Conservation (phyloP, 163 green algal genomes). For the Trebouxia gelatinosa region DNA sequence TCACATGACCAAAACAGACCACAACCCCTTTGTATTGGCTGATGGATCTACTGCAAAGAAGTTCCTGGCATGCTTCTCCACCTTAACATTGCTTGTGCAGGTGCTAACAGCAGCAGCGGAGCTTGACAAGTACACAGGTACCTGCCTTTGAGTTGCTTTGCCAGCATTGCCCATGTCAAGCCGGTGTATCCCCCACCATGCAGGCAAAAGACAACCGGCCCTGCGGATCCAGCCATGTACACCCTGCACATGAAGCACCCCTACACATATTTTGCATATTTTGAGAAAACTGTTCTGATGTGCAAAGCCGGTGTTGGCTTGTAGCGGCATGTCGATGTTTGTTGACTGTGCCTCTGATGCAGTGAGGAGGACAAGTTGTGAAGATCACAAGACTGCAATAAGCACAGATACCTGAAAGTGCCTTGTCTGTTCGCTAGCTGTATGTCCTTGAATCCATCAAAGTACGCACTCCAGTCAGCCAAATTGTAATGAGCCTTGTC, state of each 20-base stretch:
- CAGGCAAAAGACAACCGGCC: slow-evolving; percentile 72
- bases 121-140: slow-evolving; percentile 30
- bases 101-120: no score
- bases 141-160: slow-evolving; percentile 66
- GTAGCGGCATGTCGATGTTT: background rate
- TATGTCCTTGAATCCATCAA: background rate
- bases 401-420: slow-evolving; percentile 23
- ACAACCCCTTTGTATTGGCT: no score
- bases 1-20: no score
- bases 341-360: no score
- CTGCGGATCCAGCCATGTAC: slow-evolving; percentile 24
- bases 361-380: no score
- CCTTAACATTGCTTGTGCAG: no score
- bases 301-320: background rate
- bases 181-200: slow-evolving; percentile 90
- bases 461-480: slow-evolving; percentile 1
- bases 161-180: slow-evolving; percentile 82
- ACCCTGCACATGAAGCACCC: slow-evolving; percentile 30
- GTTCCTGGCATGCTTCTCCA: no score
- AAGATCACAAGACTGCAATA: no score
- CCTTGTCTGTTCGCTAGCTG: background rate
- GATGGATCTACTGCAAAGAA: no score
- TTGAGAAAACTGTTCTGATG: background rate
- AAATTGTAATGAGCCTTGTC: background rate
- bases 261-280: no score